Percentiles rank a stretch among this genome's conserved stretches.
Conservation (phyloP, 1,139 yeast genomes). For the Wickerhamomyces sp. region DNA sequence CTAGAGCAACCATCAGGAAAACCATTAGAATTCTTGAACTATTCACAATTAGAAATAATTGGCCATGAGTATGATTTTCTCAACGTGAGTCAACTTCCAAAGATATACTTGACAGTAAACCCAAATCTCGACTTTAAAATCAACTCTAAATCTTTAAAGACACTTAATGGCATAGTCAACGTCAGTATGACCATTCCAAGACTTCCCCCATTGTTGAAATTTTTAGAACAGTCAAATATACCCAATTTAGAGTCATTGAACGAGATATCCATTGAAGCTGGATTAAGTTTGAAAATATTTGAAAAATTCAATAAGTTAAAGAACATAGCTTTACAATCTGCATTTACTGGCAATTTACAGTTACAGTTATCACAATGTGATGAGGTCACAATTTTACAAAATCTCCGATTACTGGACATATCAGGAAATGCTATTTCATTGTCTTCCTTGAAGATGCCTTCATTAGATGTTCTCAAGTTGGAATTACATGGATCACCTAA, state of each 20-base stretch:
- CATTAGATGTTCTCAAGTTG: constrained; percentile 6
- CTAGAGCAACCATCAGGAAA: not conserved
- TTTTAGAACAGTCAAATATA: constrained; percentile 13
- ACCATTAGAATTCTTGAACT: not conserved
- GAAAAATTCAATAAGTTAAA: constrained; percentile 12
- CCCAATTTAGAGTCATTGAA: constrained; percentile 13
- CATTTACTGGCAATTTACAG: constrained; percentile 13
- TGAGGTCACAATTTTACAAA: constrained; percentile 2
- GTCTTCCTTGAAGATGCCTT: constrained; percentile 8
- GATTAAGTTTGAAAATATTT: constrained; percentile 14
- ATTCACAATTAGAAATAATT: constrained; percentile 4
- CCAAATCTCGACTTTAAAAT: constrained; percentile 12
- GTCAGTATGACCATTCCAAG: constrained; percentile 17
- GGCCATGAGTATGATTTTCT: constrained; percentile 19
- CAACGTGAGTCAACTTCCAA: constrained; percentile 10
- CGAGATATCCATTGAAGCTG: constrained; percentile 20
- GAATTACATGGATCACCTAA: constrained; percentile 16
- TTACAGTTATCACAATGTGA: constrained; percentile 3
- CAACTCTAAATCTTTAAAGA: constrained; percentile 9
- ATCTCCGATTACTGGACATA: constrained; percentile 9
- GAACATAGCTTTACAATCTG: constrained; percentile 14
- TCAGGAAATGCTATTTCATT: constrained; percentile 18
- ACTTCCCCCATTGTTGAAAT: constrained; percentile 15
- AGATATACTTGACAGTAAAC: constrained; percentile 13
- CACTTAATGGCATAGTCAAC: constrained; percentile 13